Evolutionary conservation across 805 yeast species (phyloP).

Genomic region (Candida stauntonica): DNA sequence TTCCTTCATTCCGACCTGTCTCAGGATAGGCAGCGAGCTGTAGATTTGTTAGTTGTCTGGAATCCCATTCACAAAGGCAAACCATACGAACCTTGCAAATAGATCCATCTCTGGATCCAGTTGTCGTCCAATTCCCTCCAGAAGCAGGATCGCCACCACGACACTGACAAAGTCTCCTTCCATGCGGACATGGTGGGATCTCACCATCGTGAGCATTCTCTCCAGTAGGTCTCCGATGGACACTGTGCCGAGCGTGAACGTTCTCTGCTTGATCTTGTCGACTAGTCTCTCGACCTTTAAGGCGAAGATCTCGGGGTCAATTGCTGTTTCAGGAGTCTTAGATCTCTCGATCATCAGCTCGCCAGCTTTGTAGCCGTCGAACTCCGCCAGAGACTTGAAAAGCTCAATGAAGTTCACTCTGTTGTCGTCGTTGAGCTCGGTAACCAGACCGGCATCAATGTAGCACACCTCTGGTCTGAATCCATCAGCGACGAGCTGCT

Average conservation of each 20-base stretch:
- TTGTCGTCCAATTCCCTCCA: slow-evolving; percentile 95
- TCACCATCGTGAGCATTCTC: slow-evolving; percentile 84
- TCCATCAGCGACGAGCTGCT: slow-evolving; percentile 45
- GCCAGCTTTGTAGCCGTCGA: slow-evolving; percentile 94
- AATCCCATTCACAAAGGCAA: slow-evolving; percentile 32
- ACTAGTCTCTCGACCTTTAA: slow-evolving; percentile 82
- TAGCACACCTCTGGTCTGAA: slow-evolving; percentile 85
- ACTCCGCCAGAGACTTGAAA: slow-evolving; percentile 82
- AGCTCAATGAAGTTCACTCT: slow-evolving; percentile 83
- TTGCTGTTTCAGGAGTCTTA: slow-evolving; percentile 88
- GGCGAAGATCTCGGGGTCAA: slow-evolving; percentile 81
- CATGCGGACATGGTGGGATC: slow-evolving; percentile 93
- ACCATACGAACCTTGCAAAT: slow-evolving; percentile 88
- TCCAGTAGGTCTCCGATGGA: slow-evolving; percentile 89
- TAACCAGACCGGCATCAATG: slow-evolving; percentile 90
- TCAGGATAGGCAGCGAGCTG: slow-evolving; percentile 35
- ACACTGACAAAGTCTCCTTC: slow-evolving; percentile 96
- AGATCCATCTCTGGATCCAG: slow-evolving; percentile 89
- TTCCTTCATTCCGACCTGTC: slow-evolving; percentile 74
- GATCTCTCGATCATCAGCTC: slow-evolving; percentile 94
- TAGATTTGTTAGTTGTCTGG: slow-evolving; percentile 25
- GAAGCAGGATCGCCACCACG: slow-evolving; percentile 82
- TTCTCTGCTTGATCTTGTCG: slow-evolving; percentile 72
- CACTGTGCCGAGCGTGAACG: slow-evolving; percentile 88
- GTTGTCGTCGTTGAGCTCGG: slow-evolving; percentile 76